Evolutionary conservation across 805 yeast genomes (phyloP), one percentile per base, ranked within the genome.

Genomic region (Metschnikowia peoriensis): DNA sequence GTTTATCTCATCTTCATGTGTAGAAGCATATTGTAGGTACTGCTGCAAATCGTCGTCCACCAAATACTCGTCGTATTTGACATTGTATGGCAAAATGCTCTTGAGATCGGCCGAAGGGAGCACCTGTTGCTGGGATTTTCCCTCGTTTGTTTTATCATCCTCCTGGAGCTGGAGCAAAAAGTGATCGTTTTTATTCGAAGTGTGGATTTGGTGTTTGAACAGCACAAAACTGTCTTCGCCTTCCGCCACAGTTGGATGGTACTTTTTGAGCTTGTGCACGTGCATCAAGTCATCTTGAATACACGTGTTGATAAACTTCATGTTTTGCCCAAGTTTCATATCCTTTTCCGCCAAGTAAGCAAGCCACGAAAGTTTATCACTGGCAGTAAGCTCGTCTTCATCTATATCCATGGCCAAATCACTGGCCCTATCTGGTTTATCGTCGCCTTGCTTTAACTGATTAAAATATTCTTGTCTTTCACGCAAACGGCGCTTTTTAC

Each of bases 401-500:
- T 63, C 66, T 15, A 63, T 61, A 10, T 64, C 68, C 8, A 62
- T 67, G 22, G 56, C 61, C 22, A 51, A 41, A 1, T 52, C 56
- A 22, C 52, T 48, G 14, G 50, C 47, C 6, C 49, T 56, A 7
- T 52, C 58, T 4, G 35, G 12, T 17, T 50, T 45, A 11, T 54
- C 61, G 27, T 62, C 67, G 42, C 65, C 66, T 38, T 66, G 63
- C 43, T 69, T 69, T 43, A 72, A 61, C 49, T 69, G 73, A 52
- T 72, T 73, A 54, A 71, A 72, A 54, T 62, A 72, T 54, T 73
- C 76, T 54, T 72, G 77, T 17, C 70, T 66, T 55, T 72, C 74
- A 41, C 69, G 66, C 44, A 70, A 60, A 38, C 71, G 66, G 38
- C 72, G 59, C 49, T 66, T 66, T 50, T 68, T 67, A 49, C 66